Evolutionary conservation across 2,329 filamentous ascomycete genomes (phyloP), one percentile per base, ranked within the genome.

Genomic region (Fusarium camptoceras): DNA sequence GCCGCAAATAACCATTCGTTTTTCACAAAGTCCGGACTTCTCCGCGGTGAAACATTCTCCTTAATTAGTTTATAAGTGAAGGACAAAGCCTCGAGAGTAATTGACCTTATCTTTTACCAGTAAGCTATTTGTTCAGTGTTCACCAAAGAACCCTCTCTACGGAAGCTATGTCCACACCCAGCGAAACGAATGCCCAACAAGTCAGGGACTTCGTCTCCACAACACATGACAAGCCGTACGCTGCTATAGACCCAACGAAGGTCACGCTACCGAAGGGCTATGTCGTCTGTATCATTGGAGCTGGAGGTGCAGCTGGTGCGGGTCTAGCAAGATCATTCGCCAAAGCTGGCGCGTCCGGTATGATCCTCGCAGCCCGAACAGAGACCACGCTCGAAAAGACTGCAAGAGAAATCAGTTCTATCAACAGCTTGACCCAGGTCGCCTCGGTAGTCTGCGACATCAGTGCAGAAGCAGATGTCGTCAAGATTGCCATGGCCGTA

Each of bases 281-380:
- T 7, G 61, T 50, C 3, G 30, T 64, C 0, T 64, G 61, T 4
- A 58, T 64, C 9, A 64, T 64, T 1, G 61, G 61, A 14, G 61
- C 50, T 12, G 61, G 61, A 5, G 61, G 61, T 2, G 61, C 61
- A 2, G 50, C 61, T 11, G 61, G 61, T 4, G 31, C 59, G 0
- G 61, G 50, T 0, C 7, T 64, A 3, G 50, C 59, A 5, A 57
- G 50, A 5, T 64, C 61, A 2, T 64, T 64, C 11, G 44, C 50
- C 3, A 27, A 28, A 14, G 61, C 59, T 7, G 50, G 59, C 1
- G 44, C 22, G 4, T 44, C 50, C 4, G 59, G 59, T 6, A 28
- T 64, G 6, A 58, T 64, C 5, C 25, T 64, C 5, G 61, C 59
- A 2, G 59, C 61, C 1, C 59, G 61, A 9, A 50, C 50, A 8